Percentiles rank a stretch among this genome's conserved stretches.
Conservation (phyloP, 441 rosid species). For the Omphalea diandra region DNA sequence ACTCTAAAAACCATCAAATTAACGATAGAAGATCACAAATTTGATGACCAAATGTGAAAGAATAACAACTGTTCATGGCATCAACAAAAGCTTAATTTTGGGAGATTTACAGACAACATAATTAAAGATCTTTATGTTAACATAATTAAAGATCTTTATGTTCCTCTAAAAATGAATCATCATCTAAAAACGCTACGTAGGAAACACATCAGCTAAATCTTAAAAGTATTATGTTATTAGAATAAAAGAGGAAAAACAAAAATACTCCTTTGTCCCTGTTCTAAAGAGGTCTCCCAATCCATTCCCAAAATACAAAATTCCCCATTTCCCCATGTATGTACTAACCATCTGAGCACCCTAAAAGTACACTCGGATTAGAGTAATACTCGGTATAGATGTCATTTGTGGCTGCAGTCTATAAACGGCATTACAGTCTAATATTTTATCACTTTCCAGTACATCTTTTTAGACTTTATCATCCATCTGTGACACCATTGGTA, state of each 20-base stretch:
- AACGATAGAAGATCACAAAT: background rate
- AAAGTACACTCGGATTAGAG: too few relatives aligned
- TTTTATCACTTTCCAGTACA: too few relatives aligned
- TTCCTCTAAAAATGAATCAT: too few relatives aligned
- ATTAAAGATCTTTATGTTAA: too few relatives aligned
- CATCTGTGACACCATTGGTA: too few relatives aligned
- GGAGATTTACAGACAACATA: constrained; percentile 2
- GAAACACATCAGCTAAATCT: background rate
- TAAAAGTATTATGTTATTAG: too few relatives aligned
- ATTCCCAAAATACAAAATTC: background rate
- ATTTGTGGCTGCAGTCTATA: too few relatives aligned
- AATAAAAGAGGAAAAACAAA: background rate
- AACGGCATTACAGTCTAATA: too few relatives aligned
- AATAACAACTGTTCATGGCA: background rate
- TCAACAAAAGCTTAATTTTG: background rate
- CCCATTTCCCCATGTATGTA: background rate
- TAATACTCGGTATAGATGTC: too few relatives aligned
- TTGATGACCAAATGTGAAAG: background rate
- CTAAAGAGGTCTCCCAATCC: background rate
- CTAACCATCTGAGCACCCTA: background rate
- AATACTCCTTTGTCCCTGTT: background rate
- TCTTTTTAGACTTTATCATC: too few relatives aligned
- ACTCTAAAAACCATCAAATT: background rate
- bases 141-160: too few relatives aligned
- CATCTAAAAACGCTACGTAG: background rate